Evolutionary conservation across 306 rosid species (phyloP).

Genomic region (Quercus ilex): DNA sequence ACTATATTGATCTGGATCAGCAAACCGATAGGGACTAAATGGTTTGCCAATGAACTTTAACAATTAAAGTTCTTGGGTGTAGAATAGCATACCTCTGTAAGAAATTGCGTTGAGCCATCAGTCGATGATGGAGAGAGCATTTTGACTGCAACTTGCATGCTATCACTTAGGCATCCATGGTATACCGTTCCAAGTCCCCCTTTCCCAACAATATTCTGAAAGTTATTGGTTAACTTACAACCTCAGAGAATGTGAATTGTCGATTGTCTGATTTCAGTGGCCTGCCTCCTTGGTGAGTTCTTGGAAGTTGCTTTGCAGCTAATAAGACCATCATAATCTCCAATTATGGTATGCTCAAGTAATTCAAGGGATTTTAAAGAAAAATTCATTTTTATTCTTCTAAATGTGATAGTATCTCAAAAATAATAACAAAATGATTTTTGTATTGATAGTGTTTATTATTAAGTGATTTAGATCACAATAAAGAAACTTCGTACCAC

Average conservation of each 20-base stretch:
- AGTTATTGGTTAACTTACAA: slow-evolving; percentile 37
- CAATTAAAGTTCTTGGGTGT: too few relatives aligned
- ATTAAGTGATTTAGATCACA: background rate
- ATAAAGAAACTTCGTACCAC: background rate
- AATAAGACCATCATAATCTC: background rate
- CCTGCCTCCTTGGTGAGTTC: background rate
- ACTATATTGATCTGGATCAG: too few relatives aligned
- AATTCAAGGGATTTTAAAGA: background rate
- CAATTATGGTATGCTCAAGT: background rate
- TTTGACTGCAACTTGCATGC: slow-evolving; percentile 58
- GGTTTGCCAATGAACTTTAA: too few relatives aligned
- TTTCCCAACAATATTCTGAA: slow-evolving; percentile 40
- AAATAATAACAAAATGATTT: background rate
- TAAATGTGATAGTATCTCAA: background rate
- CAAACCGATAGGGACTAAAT: too few relatives aligned
- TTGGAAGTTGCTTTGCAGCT: background rate
- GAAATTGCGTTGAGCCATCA: slow-evolving; percentile 40
- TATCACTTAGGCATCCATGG: slow-evolving; percentile 32
- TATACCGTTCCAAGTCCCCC: slow-evolving; percentile 63
- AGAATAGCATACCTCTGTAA: slow-evolving; percentile 41
- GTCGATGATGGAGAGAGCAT: slow-evolving; percentile 36
- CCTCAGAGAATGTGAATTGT: slow-evolving; percentile 40
- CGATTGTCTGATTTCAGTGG: slow-evolving; percentile 26
- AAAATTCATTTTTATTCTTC: background rate
- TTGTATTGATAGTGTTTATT: background rate